Evolutionary conservation across 2,329 filamentous ascomycete genomes (phyloP), one percentile per base, ranked within the genome.

Genomic region (Tolypocladium ophioglossoides): DNA sequence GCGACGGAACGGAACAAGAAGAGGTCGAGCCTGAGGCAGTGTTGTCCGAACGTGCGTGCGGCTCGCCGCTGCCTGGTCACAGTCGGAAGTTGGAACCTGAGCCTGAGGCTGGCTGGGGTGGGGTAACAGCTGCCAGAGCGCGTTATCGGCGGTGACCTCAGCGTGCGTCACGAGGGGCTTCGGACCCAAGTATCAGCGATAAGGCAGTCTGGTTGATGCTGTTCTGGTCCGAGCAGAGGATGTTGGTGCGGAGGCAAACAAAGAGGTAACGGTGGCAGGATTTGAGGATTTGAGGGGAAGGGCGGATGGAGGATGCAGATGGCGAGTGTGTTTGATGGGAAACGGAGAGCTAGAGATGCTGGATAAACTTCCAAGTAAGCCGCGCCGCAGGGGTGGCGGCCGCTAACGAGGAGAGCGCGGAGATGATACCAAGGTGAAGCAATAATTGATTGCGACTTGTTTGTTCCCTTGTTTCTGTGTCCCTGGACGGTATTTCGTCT

Each of bases 31-130:
- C 20, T 4, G 14, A 11, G 41, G 41, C 24, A 37, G 30, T 22
- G 24, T 39, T 5, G 30, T 46, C 32, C 32, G 47, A 27, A 8
- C 35, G 27, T 5, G 44, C 44, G 16, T 24, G 30, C 46, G 30
- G 38, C 38, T 44, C 38, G 52, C 47, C 52, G 48, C 32, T 50
- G 47, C 52, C 52, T 54, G 52, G 52, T 39, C 38, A 50, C 52
- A 12, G 52, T 51, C 48, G 52, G 14, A 49, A 46, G 44, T 16
- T 20, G 27, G 16, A 48, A 30, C 18, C 35, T 37, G 41, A 30
- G 37, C 14, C 37, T 32, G 37, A 37, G 30, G 47, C 32, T 50
- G 47, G 38, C 47, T 37, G 52, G 39, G 44, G 52, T 53, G 52
- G 52, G 52, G 52, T 30, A 37, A 34, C 24, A n/a, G 44, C 44